Percentiles rank a stretch among this genome's conserved stretches.
These are phyloP conservation scores for Kokia cookei DNA, from an alignment of 441 rosid species.

Conservation along the genomic window DNA sequence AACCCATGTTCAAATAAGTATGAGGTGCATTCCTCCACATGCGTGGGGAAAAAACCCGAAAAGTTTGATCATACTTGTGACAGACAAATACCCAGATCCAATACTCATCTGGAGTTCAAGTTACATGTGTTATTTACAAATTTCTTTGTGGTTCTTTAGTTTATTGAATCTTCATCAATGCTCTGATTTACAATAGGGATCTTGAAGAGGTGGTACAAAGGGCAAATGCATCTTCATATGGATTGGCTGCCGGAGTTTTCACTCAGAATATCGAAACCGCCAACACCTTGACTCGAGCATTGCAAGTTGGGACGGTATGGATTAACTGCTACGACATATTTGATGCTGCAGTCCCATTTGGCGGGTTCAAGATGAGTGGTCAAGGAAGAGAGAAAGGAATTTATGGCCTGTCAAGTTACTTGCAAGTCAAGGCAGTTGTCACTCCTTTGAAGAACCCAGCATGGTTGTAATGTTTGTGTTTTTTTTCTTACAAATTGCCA, in stretches of 20 bases:
- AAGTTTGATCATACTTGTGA: not conserved
- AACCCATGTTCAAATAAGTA: too few relatives aligned
- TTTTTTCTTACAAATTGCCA: not conserved
- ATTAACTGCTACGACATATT: constrained; percentile 37
- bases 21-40: not conserved
- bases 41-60: not conserved
- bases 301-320: constrained; percentile 42
- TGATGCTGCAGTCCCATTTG: constrained; percentile 45
- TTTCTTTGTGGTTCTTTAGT: not conserved
- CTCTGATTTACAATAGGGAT: constrained; percentile 25
- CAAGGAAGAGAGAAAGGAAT: constrained; percentile 43
- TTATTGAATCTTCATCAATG: not conserved
- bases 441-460: constrained; percentile 48
- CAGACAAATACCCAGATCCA: not conserved
- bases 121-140: not conserved
- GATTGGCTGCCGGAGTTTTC: constrained; percentile 42
- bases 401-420: constrained; percentile 32
- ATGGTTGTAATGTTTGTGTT: constrained; percentile 29
- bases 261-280: constrained; percentile 44
- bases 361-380: constrained; percentile 58
- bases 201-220: constrained; percentile 41
- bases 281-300: constrained; percentile 37
- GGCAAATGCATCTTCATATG: constrained; percentile 34
- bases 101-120: not conserved
- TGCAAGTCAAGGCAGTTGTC: constrained; percentile 53